These are phyloP conservation scores for Suillus subluteus DNA, from an alignment of 768 basidiomycete species.

Conservation along the genomic window DNA sequence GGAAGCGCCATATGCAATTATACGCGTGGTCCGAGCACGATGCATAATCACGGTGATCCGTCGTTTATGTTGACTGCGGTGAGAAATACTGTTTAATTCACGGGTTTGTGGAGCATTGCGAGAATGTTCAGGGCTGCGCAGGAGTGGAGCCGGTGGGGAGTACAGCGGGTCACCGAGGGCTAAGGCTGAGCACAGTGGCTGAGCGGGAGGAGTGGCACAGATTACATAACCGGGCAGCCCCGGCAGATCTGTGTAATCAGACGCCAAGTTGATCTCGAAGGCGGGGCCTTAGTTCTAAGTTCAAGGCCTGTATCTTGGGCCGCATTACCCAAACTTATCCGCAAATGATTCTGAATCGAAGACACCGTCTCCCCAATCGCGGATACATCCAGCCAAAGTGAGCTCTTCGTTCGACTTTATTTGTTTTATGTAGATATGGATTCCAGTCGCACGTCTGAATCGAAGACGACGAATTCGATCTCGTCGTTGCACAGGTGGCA, in stretches of 20 bases:
- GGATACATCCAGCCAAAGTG: constrained; percentile 3
- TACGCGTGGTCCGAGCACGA: neutral
- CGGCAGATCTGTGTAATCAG: constrained; percentile 3
- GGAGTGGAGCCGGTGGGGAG: constrained; percentile 3
- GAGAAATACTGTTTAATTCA: neutral
- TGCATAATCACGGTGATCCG: neutral
- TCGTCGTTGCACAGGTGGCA: neutral
- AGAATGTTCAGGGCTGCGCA: neutral
- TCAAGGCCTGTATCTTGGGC: neutral
- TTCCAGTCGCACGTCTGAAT: neutral
- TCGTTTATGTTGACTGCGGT: neutral
- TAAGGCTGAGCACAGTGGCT: constrained; percentile 8
- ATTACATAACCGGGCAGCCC: neutral
- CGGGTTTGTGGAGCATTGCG: neutral
- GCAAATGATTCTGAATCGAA: neutral
- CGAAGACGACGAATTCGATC: neutral
- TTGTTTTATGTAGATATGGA: neutral
- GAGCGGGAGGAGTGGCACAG: neutral
- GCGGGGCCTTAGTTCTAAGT: neutral
- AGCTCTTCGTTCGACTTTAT: neutral
- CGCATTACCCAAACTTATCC: constrained; percentile 2
- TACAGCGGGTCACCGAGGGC: neutral
- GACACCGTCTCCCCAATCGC: neutral
- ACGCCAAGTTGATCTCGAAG: neutral
- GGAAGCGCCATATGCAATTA: neutral